Base-by-base conservation (phyloP, 257 asterid species). In the Rubia yunnanensis region DNA sequence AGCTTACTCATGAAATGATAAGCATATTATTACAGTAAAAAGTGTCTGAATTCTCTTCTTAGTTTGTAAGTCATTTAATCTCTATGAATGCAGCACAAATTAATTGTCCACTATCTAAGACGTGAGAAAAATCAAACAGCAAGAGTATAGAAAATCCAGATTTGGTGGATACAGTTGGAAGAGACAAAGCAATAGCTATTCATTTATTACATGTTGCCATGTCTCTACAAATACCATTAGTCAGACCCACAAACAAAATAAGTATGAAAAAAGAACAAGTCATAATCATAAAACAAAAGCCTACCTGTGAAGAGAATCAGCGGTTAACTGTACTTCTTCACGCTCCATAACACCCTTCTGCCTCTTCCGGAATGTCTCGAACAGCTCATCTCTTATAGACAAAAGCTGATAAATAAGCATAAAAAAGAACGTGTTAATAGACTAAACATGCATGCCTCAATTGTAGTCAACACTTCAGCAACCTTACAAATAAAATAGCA, bases 311-410 rank as follows among this genome's bases (percentile, higher is more conserved):
- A 94, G 84, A 41, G 99, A 86, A 74, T 94, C 88, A 60, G 95
- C 82, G 27, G 97, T 94, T 87, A 94, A 68, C 74, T 90, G 95
- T 76, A 90, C 95, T 84, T 90, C 97, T 80, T 85, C 92, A 72
- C 82, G 94, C 67, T 85, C 95, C 96, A 94, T 94, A 64, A 78
- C 95, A 60, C 96, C 95, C 76, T 90, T 94, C 64, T 94, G 86
- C 82, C 99, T 86, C 74, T 94, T 94, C 79, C 92, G 77, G 72
- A 94, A 94, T 34, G 99, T 94, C 88, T 94, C 95, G 70, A 94
- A 90, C 73, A 94, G 96, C 76, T 94, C 99, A 52, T 90, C 91
- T 76, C 97, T 81, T 71, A 94, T 90, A 26, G 96, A 70, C 71
- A 94, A 67, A 70, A 94, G 74, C 99, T 94, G 77, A 69, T 55